A percentile compares a stretch with the other conserved stretches of the same genome.
Evolutionary conservation across 2,329 filamentous ascomycete genomes (phyloP).

Genomic region (Monosporascus sp.): DNA sequence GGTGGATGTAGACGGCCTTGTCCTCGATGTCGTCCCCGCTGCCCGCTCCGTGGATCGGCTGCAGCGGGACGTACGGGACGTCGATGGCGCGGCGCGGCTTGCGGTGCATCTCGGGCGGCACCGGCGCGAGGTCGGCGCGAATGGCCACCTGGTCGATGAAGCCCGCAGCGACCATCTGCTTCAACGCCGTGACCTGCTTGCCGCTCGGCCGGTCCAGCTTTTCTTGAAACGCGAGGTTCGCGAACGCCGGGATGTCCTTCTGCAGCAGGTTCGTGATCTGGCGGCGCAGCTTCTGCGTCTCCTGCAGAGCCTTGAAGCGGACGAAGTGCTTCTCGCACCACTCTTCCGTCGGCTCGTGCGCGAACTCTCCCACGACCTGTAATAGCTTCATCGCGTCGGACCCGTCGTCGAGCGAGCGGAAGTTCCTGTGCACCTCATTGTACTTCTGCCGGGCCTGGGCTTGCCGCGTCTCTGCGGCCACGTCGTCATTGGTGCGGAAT

Average conservation of each 20-base stretch:
- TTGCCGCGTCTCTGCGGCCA: conserved; percentile 65
- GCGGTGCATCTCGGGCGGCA: conserved; percentile 59
- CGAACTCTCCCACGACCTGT: conserved; percentile 82
- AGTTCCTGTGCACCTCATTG: conserved; percentile 70
- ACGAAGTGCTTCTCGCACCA: conserved; percentile 86
- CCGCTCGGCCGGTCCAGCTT: conserved; percentile 54
- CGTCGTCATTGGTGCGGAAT: conserved; percentile 59
- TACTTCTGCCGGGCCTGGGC: conserved; percentile 56
- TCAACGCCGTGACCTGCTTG: conserved; percentile 72
- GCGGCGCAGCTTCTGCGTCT: conserved; percentile 74
- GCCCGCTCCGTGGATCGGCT: conserved; percentile 53
- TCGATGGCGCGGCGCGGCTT: conserved; percentile 84
- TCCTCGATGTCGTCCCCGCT: conserved; percentile 42
- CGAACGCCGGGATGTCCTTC: conserved; percentile 64
- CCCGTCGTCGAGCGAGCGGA: conserved; percentile 74
- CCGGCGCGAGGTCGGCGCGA: conserved; percentile 77
- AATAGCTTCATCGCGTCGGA: conserved; percentile 89
- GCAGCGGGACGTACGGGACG: conserved; percentile 83
- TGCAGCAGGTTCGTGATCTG: conserved; percentile 81
- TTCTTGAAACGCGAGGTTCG: conserved; percentile 49
- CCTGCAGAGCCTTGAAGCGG: conserved; percentile 78
- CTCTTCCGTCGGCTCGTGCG: conserved; percentile 62
- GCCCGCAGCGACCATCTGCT: conserved; percentile 85
- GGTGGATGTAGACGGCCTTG: conserved; percentile 79
- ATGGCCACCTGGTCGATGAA: conserved; percentile 95